Conservation (phyloP, 2,329 filamentous ascomycete species). For the Zalaria obscura region DNA sequence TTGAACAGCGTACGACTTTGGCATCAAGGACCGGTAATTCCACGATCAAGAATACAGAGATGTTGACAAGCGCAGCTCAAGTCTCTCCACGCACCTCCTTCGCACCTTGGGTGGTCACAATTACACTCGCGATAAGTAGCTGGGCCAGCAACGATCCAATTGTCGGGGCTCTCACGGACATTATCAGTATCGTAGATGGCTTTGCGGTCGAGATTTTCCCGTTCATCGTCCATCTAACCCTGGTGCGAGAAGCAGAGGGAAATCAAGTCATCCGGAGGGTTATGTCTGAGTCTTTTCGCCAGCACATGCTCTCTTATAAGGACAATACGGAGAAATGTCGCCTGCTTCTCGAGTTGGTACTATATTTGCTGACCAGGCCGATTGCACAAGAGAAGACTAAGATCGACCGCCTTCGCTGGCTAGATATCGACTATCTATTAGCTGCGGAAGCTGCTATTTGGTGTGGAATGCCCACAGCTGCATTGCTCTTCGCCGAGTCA, state of each 20-base stretch:
- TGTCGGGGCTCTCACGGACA: conserved; percentile 43
- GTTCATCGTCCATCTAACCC: conserved; percentile 69
- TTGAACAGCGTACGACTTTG: not conserved
- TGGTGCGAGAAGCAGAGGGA: conserved; percentile 52
- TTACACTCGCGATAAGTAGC: conserved; percentile 25
- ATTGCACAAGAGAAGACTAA: conserved; percentile 63
- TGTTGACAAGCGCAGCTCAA: not conserved
- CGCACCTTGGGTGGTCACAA: conserved; percentile 11
- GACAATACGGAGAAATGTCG: conserved; percentile 42
- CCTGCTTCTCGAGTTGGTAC: conserved; percentile 60
- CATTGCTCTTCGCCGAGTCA: conserved; percentile 70
- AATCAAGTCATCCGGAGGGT: conserved; percentile 44
- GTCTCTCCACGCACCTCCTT: conserved; percentile 4
- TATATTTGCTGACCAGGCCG: conserved; percentile 78
- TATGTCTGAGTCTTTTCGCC: conserved; percentile 51
- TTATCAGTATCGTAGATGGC: not conserved
- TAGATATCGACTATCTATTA: conserved; percentile 63
- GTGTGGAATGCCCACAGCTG: conserved; percentile 78
- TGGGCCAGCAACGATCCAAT: conserved; percentile 50
- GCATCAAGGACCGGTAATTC: not conserved
- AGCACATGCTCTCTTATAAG: conserved; percentile 41
- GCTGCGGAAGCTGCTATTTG: conserved; percentile 57
- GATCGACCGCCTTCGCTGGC: conserved; percentile 67
- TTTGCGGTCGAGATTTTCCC: conserved; percentile 4
- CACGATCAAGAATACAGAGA: not conserved